Evolutionary conservation across 495 filamentous ascomycete species (phyloP).

Genomic region (Apodospora peruviana): DNA sequence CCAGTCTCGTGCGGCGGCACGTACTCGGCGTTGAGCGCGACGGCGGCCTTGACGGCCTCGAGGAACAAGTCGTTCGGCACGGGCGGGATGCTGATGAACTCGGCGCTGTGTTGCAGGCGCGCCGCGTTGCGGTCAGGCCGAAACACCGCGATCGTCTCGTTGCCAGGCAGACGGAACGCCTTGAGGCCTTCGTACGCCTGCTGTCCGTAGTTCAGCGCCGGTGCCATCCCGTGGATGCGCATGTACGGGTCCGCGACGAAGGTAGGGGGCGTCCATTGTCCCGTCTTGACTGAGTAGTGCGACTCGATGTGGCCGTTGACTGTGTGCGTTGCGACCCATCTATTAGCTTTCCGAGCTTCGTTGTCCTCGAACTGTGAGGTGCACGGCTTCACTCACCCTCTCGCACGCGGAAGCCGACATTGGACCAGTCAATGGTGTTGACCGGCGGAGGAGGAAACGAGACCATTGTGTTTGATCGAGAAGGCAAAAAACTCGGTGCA

Average conservation of each 20-base stretch:
- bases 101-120: conserved; percentile 73
- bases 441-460: conserved; percentile 78
- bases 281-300: conserved; percentile 62
- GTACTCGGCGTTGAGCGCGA: conserved; percentile 77
- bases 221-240: conserved; percentile 82
- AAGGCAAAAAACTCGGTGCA: too few relatives aligned
- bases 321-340: conserved; percentile 24
- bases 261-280: conserved; percentile 64
- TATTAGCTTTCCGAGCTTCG: too few relatives aligned
- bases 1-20: conserved; percentile 80
- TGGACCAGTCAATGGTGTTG: conserved; percentile 82
- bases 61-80: conserved; percentile 70
- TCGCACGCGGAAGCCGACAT: conserved; percentile 85
- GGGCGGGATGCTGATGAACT: conserved; percentile 71
- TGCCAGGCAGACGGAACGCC: conserved; percentile 69
- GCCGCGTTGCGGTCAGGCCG: conserved; percentile 72
- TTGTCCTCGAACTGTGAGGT: too few relatives aligned
- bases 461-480: conserved; percentile 25
- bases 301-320: conserved; percentile 77
- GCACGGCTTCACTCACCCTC: conserved; percentile 74
- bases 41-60: conserved; percentile 67
- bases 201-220: conserved; percentile 86
- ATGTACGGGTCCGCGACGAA: conserved; percentile 77
- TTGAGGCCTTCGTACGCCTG: conserved; percentile 94
- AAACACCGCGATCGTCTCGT: conserved; percentile 66